Evolutionary conservation across 495 filamentous ascomycete species (phyloP).

Genomic region (Neurospora sp.): DNA sequence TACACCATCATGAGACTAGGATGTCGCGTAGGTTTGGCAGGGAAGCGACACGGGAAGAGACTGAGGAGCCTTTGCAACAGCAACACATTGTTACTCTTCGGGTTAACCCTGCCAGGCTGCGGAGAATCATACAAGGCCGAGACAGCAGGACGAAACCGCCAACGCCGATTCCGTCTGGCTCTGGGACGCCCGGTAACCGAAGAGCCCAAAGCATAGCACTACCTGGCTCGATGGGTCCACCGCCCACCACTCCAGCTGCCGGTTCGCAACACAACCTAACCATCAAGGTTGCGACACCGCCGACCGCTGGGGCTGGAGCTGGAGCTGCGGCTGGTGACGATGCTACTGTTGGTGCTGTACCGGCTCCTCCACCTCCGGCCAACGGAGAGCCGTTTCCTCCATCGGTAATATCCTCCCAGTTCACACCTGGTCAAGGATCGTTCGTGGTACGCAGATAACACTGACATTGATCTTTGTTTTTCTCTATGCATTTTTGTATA

Average conservation of each 20-base stretch:
- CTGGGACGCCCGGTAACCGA: conserved; percentile 38
- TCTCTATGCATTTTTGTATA: conserved; percentile 22
- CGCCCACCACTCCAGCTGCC: conserved; percentile 33
- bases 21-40: conserved; percentile 50
- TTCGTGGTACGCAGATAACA: neutral
- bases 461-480: conserved; percentile 2
- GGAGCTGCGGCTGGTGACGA: neutral
- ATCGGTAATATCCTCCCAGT: conserved; percentile 40
- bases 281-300: conserved; percentile 24
- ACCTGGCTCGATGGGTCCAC: conserved; percentile 50
- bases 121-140: conserved; percentile 40
- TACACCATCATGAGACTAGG: conserved; percentile 65
- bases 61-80: conserved; percentile 51
- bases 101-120: conserved; percentile 52
- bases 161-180: conserved; percentile 25
- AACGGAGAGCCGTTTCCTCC: conserved; percentile 39
- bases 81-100: conserved; percentile 61
- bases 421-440: conserved; percentile 1
- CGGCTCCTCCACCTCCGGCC: conserved; percentile 51
- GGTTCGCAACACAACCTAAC: conserved; percentile 15
- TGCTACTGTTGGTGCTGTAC: conserved; percentile 42
- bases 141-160: conserved; percentile 29
- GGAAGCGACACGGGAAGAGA: conserved; percentile 57
- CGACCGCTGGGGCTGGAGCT: neutral
- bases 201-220: conserved; percentile 43